Evolutionary conservation across 2,329 filamentous ascomycete species (phyloP).

Genomic region (Cladosporium oxysporum): DNA sequence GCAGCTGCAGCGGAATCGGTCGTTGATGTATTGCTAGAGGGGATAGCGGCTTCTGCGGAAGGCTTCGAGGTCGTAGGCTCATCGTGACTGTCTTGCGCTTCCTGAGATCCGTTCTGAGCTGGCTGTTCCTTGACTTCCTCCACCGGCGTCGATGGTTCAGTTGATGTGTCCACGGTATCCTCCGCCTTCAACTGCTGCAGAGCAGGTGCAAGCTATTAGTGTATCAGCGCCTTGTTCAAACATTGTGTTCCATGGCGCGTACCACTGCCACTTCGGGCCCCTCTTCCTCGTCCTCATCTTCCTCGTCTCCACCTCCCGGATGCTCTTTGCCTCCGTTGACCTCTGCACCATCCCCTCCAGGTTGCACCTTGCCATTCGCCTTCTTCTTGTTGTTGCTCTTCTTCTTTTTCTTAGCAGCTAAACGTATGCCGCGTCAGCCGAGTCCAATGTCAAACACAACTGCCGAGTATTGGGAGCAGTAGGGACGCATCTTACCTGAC

Average conservation of each 20-base stretch:
- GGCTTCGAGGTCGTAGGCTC: conserved; percentile 11
- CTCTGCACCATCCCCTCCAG: conserved; percentile 40
- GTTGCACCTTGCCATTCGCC: conserved; percentile 47
- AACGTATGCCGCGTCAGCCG: conserved; percentile 26
- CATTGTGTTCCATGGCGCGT: neutral
- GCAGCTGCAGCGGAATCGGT: conserved; percentile 46
- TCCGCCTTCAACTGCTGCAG: conserved; percentile 25
- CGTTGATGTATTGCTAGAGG: neutral
- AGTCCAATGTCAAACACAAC: neutral
- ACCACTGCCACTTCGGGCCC: conserved; percentile 27
- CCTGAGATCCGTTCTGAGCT: conserved; percentile 30
- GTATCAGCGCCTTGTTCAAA: neutral
- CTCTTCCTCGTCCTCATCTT: conserved; percentile 45
- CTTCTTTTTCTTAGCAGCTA: conserved; percentile 49
- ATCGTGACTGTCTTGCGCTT: conserved; percentile 20
- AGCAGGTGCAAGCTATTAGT: conserved; percentile 23
- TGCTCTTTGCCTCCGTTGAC: conserved; percentile 39
- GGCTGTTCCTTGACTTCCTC: conserved; percentile 24
- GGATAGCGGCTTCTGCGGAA: conserved; percentile 8
- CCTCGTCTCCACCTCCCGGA: conserved; percentile 41
- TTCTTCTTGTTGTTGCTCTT: conserved; percentile 60
- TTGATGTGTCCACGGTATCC: conserved; percentile 30
- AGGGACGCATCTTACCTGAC: conserved; percentile 22
- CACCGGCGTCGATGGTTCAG: conserved; percentile 25
- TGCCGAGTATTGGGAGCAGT: neutral